Base-by-base conservation (phyloP, 164 flowering plant genomes). In the Tinospora cordifolia region DNA sequence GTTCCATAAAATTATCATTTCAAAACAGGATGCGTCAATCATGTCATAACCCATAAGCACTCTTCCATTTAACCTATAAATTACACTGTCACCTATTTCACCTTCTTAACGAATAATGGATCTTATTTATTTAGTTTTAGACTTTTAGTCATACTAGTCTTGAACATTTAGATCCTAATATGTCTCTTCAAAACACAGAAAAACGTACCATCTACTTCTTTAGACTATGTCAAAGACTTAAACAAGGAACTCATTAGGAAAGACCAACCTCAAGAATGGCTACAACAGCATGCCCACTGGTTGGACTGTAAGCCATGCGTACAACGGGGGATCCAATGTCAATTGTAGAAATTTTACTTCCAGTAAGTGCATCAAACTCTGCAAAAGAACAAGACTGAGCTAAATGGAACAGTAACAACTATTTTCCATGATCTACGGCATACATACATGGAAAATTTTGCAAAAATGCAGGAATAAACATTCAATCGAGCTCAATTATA, bases 291-390 rank as follows among this genome's bases (percentile, higher is more conserved):
- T 95, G 93, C 58, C 87, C 85, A 76, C 88, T 83, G 0, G 92
- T 92, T 14, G 98, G 99, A 77, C 98, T 90, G 74, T 92, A 95
- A 15, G 81, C 77, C 99, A 95, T 95, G 19, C 94, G 87, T 58
- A 95, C 97, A 79, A 87, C 96, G 38, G 96, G 91, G 14, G 96
- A 79, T 63, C 97, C 96, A 68, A 92, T 88, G 69, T 95, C 86
- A 62, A 95, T 84, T 0, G 88, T 76, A n/a, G 99, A 84, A 47
- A 95, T 87, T 89, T 87, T 95, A 83, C 94, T 74, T 73, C 99
- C 98, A n/a, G 96, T 88, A 62, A 89, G 72, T 6, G 97, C 98
- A 91, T 95, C 99, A 69, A 90, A 89, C 80, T 95, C 99, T 95
- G 84, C 65, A 75, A 67, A 38, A 21, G 9, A 46, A 15, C 12